A percentile compares a stretch with the other conserved stretches of the same genome.
Evolutionary conservation across 352 stramenopile genomes (phyloP).

Genomic region (Phytophthora sansomeana): DNA sequence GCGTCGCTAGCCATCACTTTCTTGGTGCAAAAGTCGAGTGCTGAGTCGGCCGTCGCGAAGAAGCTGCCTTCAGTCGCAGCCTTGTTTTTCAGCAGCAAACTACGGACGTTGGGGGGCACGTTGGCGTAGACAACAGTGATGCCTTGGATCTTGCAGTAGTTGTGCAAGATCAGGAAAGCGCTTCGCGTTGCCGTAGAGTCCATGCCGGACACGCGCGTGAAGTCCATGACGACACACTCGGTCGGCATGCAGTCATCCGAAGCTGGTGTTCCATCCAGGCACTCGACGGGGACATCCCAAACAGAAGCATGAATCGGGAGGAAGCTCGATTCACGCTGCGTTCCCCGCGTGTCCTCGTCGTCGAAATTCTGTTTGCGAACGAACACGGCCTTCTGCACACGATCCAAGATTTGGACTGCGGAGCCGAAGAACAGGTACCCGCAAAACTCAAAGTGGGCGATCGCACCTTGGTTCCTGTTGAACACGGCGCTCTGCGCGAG

Average conservation of each 20-base stretch:
- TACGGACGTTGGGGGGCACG: constrained; percentile 58
- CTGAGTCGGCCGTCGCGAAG: constrained; percentile 67
- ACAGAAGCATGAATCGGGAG: constrained; percentile 47
- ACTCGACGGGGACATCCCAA: constrained; percentile 61
- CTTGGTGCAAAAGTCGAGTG: constrained; percentile 77
- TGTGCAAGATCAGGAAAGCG: constrained; percentile 80
- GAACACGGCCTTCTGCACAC: constrained; percentile 73
- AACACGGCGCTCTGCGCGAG: constrained; percentile 59
- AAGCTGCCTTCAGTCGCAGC: constrained; percentile 61
- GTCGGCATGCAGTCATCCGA: constrained; percentile 52
- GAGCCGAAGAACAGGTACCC: constrained; percentile 86
- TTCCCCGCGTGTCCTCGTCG: constrained; percentile 22
- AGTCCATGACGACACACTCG: constrained; percentile 86
- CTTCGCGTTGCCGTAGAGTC: constrained; percentile 78
- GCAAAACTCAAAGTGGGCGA: constrained; percentile 78
- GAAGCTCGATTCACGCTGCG: constrained; percentile 37
- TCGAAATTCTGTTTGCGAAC: constrained; percentile 42
- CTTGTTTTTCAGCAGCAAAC: constrained; percentile 69
- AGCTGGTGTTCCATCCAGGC: constrained; percentile 60
- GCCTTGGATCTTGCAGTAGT: constrained; percentile 68
- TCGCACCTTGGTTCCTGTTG: constrained; percentile 56
- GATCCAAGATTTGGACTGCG: constrained; percentile 71
- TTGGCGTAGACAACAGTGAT: constrained; percentile 72
- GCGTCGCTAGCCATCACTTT: constrained; percentile 41
- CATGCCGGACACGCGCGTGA: constrained; percentile 84